Percentiles rank a stretch among this genome's conserved stretches.
phyloP scores from a whole-genome alignment of 106 monocot species.

The Dendrobium huoshanense region DNA sequence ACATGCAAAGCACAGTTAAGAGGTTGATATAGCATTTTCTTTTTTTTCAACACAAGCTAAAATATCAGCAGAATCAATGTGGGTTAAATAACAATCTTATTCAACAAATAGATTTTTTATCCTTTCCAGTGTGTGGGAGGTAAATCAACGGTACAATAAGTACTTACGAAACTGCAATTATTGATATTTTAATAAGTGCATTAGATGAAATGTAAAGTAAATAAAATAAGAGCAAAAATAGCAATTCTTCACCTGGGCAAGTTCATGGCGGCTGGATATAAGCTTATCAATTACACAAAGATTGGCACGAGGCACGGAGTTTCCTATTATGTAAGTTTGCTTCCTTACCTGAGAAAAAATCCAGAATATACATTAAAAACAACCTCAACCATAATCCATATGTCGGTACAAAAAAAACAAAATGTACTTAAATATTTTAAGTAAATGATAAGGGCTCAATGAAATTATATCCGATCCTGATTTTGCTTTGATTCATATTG shows the following conservation, averaged over 20 bases:
- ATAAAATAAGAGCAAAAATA: not conserved
- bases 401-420: not conserved
- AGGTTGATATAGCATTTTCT: not conserved
- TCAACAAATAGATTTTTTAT: not conserved
- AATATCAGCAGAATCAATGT: not conserved
- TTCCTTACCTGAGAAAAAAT: conserved; percentile 59
- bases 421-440: not conserved
- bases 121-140: not conserved
- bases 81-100: not conserved
- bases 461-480: not conserved
- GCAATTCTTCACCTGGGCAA: conserved; percentile 56
- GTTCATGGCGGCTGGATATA: conserved; percentile 71
- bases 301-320: conserved; percentile 73
- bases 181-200: not conserved
- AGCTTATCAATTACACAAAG: conserved; percentile 64
- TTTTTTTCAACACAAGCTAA: not conserved
- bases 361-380: not conserved
- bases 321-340: conserved; percentile 58
- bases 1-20: not conserved
- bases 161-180: not conserved
- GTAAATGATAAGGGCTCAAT: not conserved
- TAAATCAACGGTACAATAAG: not conserved
- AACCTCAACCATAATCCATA: not conserved
- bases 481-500: not conserved
- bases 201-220: not conserved